A percentile compares a stretch with the other conserved stretches of the same genome.
phyloP scores from a whole-genome alignment of 805 yeast genomes.

The Gaillardinia entomophila region DNA sequence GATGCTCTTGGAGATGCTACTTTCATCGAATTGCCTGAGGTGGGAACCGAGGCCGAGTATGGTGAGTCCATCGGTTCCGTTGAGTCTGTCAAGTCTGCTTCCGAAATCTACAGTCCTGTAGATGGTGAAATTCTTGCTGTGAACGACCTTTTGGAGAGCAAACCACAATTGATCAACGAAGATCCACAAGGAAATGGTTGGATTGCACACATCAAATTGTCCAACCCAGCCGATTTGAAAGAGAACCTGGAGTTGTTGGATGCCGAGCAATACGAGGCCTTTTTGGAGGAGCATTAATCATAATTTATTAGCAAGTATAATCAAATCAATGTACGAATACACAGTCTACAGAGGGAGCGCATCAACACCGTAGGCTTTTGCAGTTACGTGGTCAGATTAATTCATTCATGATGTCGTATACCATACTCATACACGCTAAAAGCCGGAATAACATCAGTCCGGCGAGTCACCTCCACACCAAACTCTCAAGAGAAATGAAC shows the following conservation, averaged over 20 bases:
- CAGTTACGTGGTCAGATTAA: too few relatives aligned
- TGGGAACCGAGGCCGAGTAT: constrained; percentile 50
- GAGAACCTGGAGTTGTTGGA: constrained; percentile 42
- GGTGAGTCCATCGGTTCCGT: constrained; percentile 91
- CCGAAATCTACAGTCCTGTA: constrained; percentile 88
- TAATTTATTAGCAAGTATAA: too few relatives aligned
- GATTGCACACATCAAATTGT: constrained; percentile 73
- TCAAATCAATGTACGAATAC: too few relatives aligned
- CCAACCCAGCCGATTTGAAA: constrained; percentile 30
- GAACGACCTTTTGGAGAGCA: constrained; percentile 58
- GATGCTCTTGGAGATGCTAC: constrained; percentile 98
- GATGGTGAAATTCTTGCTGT: constrained; percentile 69
- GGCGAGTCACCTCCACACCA: neutral
- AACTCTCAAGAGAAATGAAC: constrained; percentile 59
- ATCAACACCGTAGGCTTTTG: too few relatives aligned
- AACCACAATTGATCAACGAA: constrained; percentile 73
- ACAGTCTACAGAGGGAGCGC: too few relatives aligned
- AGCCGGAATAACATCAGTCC: neutral
- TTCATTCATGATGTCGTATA: too few relatives aligned
- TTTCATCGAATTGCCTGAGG: constrained; percentile 82
- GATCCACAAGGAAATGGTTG: constrained; percentile 95
- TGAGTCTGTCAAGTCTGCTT: constrained; percentile 90
- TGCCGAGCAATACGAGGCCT: constrained; percentile 50
- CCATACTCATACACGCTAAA: too few relatives aligned
- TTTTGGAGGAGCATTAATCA: constrained; percentile 42